Evolutionary conservation across 371 early-diverging fungal species (phyloP).

Genomic region (Smittium culicis): DNA sequence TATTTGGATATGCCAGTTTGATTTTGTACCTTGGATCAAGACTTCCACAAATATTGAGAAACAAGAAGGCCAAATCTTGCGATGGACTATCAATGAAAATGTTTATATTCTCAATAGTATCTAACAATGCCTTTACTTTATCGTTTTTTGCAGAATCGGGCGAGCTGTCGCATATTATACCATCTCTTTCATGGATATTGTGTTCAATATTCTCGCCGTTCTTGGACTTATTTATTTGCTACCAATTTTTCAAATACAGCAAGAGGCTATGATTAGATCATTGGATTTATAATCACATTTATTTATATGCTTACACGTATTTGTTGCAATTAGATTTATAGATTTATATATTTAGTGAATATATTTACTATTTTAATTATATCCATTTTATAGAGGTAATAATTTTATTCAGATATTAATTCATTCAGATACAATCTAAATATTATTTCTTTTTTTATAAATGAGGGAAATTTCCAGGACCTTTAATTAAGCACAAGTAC

Average conservation of each 20-base stretch:
- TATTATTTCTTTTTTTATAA: too few relatives aligned
- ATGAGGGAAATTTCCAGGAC: too few relatives aligned
- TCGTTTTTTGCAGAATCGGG: slow-evolving; percentile 46
- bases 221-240: neutral
- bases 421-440: too few relatives aligned
- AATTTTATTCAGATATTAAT: too few relatives aligned
- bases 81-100: slow-evolving; percentile 61
- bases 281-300: too few relatives aligned
- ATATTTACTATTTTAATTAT: too few relatives aligned
- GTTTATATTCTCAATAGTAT: slow-evolving; percentile 71
- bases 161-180: slow-evolving; percentile 39
- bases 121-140: slow-evolving; percentile 54
- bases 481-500: too few relatives aligned
- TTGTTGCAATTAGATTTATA: too few relatives aligned
- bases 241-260: neutral
- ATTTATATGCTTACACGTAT: too few relatives aligned
- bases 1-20: slow-evolving; percentile 35
- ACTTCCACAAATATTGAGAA: slow-evolving; percentile 70
- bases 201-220: slow-evolving; percentile 20
- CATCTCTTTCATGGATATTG: slow-evolving; percentile 51
- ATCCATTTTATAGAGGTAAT: too few relatives aligned
- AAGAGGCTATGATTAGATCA: too few relatives aligned
- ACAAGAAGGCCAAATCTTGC: slow-evolving; percentile 49
- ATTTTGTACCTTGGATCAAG: slow-evolving; percentile 43
- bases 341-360: too few relatives aligned